A percentile compares a stretch with the other conserved stretches of the same genome.
These are phyloP conservation scores for Neostapfia colusana DNA, from an alignment of 176 grass and related monocot genomes.

Conservation along the genomic window DNA sequence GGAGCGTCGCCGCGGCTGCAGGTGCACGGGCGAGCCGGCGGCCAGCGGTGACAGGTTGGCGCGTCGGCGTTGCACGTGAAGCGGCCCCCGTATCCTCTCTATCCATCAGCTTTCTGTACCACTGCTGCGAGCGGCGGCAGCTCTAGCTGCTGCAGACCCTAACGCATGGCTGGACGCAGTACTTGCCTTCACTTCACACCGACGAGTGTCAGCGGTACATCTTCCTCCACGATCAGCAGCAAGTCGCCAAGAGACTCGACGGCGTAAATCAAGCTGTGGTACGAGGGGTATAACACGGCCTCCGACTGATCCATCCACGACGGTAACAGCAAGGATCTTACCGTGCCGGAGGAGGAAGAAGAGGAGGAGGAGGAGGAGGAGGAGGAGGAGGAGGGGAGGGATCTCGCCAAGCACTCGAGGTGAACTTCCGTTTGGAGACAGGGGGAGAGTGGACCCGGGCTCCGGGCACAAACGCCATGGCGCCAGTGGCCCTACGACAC, in stretches of 20 bases:
- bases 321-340: too few species aligned
- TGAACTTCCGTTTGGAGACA: background rate
- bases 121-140: too few species aligned
- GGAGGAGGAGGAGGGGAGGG: background rate
- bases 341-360: background rate
- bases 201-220: background rate
- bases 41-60: conserved; percentile 21
- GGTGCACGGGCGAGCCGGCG: background rate
- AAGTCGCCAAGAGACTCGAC: too few species aligned
- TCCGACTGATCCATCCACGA: too few species aligned
- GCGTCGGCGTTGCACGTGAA: background rate
- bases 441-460: background rate
- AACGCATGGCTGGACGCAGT: background rate
- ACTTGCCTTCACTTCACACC: background rate
- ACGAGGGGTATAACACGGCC: too few species aligned
- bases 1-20: too few species aligned
- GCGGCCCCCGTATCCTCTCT: background rate
- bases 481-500: background rate
- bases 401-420: background rate
- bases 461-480: background rate
- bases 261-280: too few species aligned
- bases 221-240: background rate
- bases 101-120: background rate
- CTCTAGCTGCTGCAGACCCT: background rate
- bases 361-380: background rate